Evolutionary conservation across 73 alveolate species (phyloP), one percentile per base, ranked within the genome.

Genomic region (Loxodes magnus): DNA sequence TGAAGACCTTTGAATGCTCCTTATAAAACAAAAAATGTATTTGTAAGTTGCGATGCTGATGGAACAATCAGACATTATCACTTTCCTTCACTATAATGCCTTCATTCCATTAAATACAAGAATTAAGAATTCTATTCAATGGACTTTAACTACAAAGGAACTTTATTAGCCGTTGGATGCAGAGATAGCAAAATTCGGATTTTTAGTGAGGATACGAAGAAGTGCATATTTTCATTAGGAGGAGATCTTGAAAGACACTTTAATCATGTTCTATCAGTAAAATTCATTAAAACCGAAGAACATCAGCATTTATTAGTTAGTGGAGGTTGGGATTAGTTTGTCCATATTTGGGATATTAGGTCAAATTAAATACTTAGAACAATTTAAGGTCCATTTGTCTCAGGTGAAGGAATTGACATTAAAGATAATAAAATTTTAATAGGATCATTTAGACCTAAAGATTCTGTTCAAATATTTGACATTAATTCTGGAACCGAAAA

Each of bases 261-360:
- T 0, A 83, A 83, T 56, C 41, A 91, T 56, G 59, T 83, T 19
- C 77, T 75, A 57, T 53, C 89, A 4, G 86, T 72, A 4, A 77
- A 72, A 54, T 83, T 71, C 69, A 56, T 72, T 50, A 73, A 52
- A 38, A 37, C 53, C 12, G 68, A n/a, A n/a, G n/a, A n/a, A n/a
- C n/a, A 77, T 21, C 58, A 53, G 0, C 58, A 77, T 54, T 37
- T 72, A 66, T 42, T 83, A 42, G 50, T 72, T 12, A 39, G 79
- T 24, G 95, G 89, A n/a, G 92, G 95, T 16, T 83, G 95, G 95
- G 95, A 83, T 44, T 71, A 77, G 43, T 65, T 91, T n/a, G 33
- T 83, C 9, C 61, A 66, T 37, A 57, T 77, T 31, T 77, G 68
- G 53, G 95, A 83, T 49, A 37, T 83, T n/a, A 77, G 95, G 63